Evolutionary conservation across 352 stramenopile species (phyloP), one percentile per base, ranked within the genome.

Genomic region (Phytophthora chlamydospora): DNA sequence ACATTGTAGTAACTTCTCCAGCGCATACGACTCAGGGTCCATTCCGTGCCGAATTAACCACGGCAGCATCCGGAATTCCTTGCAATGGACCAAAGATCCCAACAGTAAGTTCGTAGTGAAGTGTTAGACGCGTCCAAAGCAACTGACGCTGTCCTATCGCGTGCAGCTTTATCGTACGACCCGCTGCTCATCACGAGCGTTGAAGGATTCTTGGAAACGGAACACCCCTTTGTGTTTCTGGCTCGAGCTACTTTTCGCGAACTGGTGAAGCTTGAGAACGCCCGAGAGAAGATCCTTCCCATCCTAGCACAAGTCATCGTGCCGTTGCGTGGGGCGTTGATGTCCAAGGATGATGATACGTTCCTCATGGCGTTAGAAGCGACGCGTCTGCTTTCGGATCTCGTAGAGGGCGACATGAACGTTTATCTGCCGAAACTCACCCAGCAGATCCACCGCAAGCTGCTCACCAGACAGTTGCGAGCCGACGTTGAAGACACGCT

Each of bases 41-140:
- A 89, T 93, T 48, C 83, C 83, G 21, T 93, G 81, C 46, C 81
- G 83, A 40, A 93, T 93, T 50, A 90, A 93, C 58, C 83, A 93
- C 50, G 83, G 83, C 11, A 71, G 81, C 46, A 93, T 93, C 62
- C 83, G 85, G 54, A 86, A 91, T 45, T 51, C 72, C 0, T 24
- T 93, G n/a, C 80, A 91, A 19, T 93, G 83, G 83, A 93, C 73
- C 14, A 88, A 83, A 44, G 68, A 71, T 3, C 80, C 78, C 1
- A 72, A 88, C n/a, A 74, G 77, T 84, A 48, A 29, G 73, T 68
- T 58, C 21, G 14, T 38, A 19, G 9, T 19, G 2, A 21, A 34
- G 33, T 27, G 17, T 29, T 29, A 6, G 24, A 29, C 24, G 24
- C 24, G 24, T 29, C 24, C 24, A 29, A 29, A 29, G 24, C 24